phyloP scores from a whole-genome alignment of 306 rosid genomes.

The Arachis hypogaea region DNA sequence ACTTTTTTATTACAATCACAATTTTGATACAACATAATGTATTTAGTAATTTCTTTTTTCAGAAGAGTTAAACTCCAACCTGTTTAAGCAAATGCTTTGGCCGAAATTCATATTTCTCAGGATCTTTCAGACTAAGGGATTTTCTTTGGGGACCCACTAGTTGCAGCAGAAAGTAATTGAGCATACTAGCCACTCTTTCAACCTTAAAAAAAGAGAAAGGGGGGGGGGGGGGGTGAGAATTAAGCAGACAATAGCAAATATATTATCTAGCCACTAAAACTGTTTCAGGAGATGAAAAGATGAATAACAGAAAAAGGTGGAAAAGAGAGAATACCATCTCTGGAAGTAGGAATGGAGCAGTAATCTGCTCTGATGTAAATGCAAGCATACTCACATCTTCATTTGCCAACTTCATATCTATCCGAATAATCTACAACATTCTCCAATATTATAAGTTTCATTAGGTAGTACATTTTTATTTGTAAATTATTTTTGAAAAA shows the following conservation, averaged over 20 bases:
- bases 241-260: conserved; percentile 12
- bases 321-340: conserved; percentile 74
- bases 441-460: conserved; percentile 29
- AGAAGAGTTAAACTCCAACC: conserved; percentile 52
- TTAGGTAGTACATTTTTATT: conserved; percentile 33
- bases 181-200: conserved; percentile 99
- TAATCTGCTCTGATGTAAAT: conserved; percentile 91
- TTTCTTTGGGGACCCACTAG: conserved; percentile 97
- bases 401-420: conserved; percentile 97
- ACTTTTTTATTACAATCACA: no score
- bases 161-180: conserved; percentile 93
- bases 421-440: conserved; percentile 75
- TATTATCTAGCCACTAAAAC: conserved; percentile 18
- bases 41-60: no score
- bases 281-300: conserved; percentile 1
- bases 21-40: no score
- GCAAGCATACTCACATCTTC: conserved; percentile 97
- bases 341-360: conserved; percentile 94
- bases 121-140: conserved; percentile 94
- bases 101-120: conserved; percentile 95
- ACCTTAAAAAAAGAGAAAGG: conserved; percentile 55
- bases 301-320: conserved; percentile 25
- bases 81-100: conserved; percentile 93
- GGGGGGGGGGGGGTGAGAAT: conserved; percentile 17
- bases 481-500: neutral